These are phyloP conservation scores for Triticum dicoccoides DNA, from an alignment of 176 grass and related monocot genomes.

Conservation along the genomic window DNA sequence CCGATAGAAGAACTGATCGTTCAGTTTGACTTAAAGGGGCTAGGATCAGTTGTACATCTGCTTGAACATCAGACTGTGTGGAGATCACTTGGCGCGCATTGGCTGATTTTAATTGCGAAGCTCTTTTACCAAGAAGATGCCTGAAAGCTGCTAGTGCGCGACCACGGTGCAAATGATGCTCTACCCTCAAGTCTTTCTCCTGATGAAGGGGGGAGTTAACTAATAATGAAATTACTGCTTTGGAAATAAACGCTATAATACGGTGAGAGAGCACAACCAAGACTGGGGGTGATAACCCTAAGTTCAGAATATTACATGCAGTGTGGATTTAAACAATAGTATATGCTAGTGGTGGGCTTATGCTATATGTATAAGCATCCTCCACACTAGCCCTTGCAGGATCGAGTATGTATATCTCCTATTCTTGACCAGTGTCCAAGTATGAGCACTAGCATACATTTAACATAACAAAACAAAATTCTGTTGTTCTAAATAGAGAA, in stretches of 20 bases:
- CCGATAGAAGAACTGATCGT: constrained; percentile 76
- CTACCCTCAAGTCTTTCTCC: constrained; percentile 89
- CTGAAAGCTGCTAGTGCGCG: constrained; percentile 83
- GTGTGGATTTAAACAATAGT: not conserved
- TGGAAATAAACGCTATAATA: constrained; percentile 5
- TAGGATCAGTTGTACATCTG: constrained; percentile 76
- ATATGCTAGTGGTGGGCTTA: not conserved
- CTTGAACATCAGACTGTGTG: constrained; percentile 65
- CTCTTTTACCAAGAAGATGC: constrained; percentile 83
- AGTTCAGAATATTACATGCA: constrained; percentile 2
- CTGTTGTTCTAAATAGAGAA: constrained; percentile 17
- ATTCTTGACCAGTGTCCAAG: constrained; percentile 14
- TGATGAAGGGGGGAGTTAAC: constrained; percentile 38
- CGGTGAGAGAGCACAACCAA: constrained; percentile 3
- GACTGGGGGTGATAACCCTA: not conserved
- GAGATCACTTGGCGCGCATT: constrained; percentile 60
- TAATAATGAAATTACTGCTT: constrained; percentile 4
- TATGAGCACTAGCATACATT: constrained; percentile 25
- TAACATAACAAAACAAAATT: not conserved
- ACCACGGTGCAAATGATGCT: constrained; percentile 86
- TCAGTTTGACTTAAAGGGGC: constrained; percentile 82
- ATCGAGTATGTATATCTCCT: not conserved
- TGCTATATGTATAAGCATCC: constrained; percentile 14
- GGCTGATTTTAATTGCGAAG: constrained; percentile 69
- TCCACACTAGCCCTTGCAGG: not conserved